Evolutionary conservation across 495 filamentous ascomycete genomes (phyloP).

Genomic region (Cairneyella variabilis): DNA sequence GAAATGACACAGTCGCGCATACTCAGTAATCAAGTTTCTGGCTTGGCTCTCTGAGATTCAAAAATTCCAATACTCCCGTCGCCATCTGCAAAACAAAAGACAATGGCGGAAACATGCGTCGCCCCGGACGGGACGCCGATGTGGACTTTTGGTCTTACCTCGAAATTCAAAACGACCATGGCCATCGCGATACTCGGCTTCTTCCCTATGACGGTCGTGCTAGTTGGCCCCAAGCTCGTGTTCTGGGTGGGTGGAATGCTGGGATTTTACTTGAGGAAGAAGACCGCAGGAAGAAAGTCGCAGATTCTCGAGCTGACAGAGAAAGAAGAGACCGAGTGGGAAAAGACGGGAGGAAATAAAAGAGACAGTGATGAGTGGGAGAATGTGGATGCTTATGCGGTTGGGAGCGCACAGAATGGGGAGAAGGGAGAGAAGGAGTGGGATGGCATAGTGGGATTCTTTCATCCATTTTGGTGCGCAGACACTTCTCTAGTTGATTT

Average conservation of each 20-base stretch:
- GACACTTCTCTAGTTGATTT: not conserved
- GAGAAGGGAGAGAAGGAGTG: conserved; percentile 56
- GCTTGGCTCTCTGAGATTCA: not conserved
- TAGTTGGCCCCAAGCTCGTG: conserved; percentile 19
- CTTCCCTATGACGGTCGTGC: conserved; percentile 6
- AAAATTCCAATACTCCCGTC: not conserved
- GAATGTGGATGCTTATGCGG: conserved; percentile 57
- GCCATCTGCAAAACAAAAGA: conserved; percentile 11
- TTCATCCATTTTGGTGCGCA: conserved; percentile 91
- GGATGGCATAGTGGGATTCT: conserved; percentile 88
- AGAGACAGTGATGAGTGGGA: conserved; percentile 71
- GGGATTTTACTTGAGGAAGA: conserved; percentile 51
- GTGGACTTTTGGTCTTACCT: conserved; percentile 16
- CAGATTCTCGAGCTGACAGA: conserved; percentile 60
- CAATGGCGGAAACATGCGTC: conserved; percentile 25
- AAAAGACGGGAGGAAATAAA: conserved; percentile 33
- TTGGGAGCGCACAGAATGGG: conserved; percentile 49
- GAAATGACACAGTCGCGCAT: not conserved
- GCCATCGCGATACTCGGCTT: conserved; percentile 5
- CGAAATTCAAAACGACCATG: not conserved
- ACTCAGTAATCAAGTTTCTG: not conserved
- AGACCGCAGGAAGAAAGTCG: conserved; percentile 58
- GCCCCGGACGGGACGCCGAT: conserved; percentile 14
- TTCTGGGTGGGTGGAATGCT: conserved; percentile 14
- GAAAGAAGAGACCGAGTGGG: conserved; percentile 36